Evolutionary conservation across 2,329 filamentous ascomycete genomes (phyloP).

Genomic region (Penicillium brevicompactum): DNA sequence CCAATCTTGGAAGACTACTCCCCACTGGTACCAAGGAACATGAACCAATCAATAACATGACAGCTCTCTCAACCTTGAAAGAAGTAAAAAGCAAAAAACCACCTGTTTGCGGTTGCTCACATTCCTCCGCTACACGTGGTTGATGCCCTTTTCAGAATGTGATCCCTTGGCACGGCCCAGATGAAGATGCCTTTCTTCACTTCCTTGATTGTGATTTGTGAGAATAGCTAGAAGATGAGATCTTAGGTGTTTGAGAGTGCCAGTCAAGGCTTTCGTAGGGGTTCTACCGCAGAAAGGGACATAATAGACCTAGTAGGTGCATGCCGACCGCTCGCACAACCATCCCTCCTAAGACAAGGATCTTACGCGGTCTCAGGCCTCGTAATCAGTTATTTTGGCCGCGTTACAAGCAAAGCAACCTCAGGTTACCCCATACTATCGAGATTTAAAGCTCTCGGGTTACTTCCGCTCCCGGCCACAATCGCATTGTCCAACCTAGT

Average conservation of each 20-base stretch:
- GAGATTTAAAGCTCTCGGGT: background rate
- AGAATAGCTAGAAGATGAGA: background rate
- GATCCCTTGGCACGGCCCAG: background rate
- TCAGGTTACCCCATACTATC: background rate
- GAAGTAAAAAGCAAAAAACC: background rate
- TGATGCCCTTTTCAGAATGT: background rate
- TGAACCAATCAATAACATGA: background rate
- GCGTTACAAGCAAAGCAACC: background rate
- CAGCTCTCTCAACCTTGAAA: background rate
- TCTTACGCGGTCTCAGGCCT: background rate
- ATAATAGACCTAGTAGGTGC: too few species aligned
- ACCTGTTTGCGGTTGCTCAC: conserved; percentile 2
- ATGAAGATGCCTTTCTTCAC: background rate
- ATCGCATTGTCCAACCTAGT: background rate
- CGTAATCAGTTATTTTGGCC: background rate
- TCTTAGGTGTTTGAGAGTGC: too few species aligned
- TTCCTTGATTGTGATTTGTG: background rate
- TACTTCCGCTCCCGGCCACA: conserved; percentile 15
- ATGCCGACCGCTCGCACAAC: background rate
- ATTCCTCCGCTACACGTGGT: conserved; percentile 9
- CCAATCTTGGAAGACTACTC: background rate
- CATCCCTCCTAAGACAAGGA: background rate
- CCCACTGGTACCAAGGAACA: too few species aligned
- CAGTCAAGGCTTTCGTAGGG: too few species aligned
- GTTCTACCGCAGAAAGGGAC: too few species aligned